phyloP scores from a whole-genome alignment of 2,329 filamentous ascomycete species.

The Aspergillus fumigatiaffinis region DNA sequence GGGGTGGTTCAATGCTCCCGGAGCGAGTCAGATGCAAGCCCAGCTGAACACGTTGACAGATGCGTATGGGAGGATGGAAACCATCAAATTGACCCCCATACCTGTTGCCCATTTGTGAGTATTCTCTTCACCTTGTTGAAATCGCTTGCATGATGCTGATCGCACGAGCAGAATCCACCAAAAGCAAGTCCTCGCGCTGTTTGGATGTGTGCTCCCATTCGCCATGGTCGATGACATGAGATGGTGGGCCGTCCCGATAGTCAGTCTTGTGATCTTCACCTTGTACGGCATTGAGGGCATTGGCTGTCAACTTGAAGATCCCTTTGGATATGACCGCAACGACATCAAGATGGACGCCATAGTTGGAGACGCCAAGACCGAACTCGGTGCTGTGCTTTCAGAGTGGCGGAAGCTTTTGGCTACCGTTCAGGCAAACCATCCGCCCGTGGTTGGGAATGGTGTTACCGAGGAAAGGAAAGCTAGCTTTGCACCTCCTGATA shows the following conservation, averaged over 20 bases:
- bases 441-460: constrained; percentile 1
- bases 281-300: constrained; percentile 63
- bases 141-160: background rate
- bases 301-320: constrained; percentile 61
- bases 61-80: constrained; percentile 62
- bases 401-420: constrained; percentile 50
- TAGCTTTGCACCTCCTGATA: constrained; percentile 24
- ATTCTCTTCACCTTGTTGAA: background rate
- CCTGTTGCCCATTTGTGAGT: constrained; percentile 57
- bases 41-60: constrained; percentile 56
- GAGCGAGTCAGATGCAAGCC: constrained; percentile 55
- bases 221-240: constrained; percentile 60
- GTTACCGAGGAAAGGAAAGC: constrained; percentile 5
- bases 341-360: constrained; percentile 67
- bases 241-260: constrained; percentile 60
- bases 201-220: constrained; percentile 58
- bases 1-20: constrained; percentile 58
- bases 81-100: constrained; percentile 60
- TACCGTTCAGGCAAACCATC: constrained; percentile 14
- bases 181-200: constrained; percentile 60
- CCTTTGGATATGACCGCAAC: constrained; percentile 62
- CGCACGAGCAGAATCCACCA: constrained; percentile 52
- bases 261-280: constrained; percentile 59
- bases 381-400: constrained; percentile 55
- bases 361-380: constrained; percentile 56